Conservation (phyloP, 2,329 filamentous ascomycete genomes). For the Didymella glomerata region DNA sequence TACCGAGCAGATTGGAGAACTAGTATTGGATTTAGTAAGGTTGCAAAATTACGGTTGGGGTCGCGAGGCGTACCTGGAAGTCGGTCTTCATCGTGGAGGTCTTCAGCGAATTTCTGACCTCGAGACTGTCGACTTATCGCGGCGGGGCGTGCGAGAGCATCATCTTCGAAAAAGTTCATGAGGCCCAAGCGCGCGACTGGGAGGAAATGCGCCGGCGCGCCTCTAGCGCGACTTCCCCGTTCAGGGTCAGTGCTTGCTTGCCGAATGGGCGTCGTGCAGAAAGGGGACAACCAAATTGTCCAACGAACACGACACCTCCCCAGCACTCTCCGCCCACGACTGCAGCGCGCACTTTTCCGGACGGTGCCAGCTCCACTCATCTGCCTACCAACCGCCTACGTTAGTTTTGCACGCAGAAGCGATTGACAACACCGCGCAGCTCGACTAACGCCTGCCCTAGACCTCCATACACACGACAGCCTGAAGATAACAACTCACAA, state of each 20-base stretch:
- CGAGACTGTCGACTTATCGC: slow-evolving; percentile 27
- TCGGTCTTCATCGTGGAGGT: slow-evolving; percentile 87
- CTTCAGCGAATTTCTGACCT: slow-evolving; percentile 3
- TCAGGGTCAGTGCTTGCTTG: slow-evolving; percentile 51
- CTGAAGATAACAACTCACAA: slow-evolving; percentile 48
- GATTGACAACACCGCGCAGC: neutral
- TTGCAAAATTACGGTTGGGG: slow-evolving; percentile 22
- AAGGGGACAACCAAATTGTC: slow-evolving; percentile 53
- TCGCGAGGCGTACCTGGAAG: slow-evolving; percentile 75
- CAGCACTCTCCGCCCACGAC: slow-evolving; percentile 19
- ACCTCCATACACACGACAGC: slow-evolving; percentile 30
- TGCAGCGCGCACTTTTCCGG: slow-evolving; percentile 12
- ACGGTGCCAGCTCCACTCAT: slow-evolving; percentile 13
- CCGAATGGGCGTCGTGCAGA: slow-evolving; percentile 50
- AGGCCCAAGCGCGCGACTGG: slow-evolving; percentile 36
- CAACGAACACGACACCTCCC: slow-evolving; percentile 23
- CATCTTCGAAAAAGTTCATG: slow-evolving; percentile 50
- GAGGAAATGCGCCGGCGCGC: slow-evolving; percentile 30
- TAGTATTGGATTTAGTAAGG: slow-evolving; percentile 55
- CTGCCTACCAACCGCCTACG: slow-evolving; percentile 3
- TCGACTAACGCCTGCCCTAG: slow-evolving; percentile 36
- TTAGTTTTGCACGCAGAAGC: slow-evolving; percentile 9
- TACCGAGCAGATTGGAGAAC: slow-evolving; percentile 98
- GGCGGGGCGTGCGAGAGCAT: slow-evolving; percentile 31
- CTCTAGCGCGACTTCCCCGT: slow-evolving; percentile 47